Base-by-base conservation (phyloP, 768 basidiomycete species). In the Pulveroboletus sp. region DNA sequence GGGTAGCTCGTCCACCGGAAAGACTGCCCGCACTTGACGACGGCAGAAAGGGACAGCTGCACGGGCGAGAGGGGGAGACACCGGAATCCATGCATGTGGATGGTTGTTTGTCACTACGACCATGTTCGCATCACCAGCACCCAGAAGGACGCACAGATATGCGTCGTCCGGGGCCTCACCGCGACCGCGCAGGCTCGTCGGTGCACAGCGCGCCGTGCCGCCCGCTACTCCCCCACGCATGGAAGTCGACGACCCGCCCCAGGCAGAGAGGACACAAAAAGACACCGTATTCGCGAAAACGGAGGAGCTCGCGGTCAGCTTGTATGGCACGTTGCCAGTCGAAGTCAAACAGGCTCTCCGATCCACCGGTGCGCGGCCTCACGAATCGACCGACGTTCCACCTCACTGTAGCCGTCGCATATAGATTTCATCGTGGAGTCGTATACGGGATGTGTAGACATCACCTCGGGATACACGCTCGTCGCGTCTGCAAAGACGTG, bases 1-100 rank as follows among this genome's bases (percentile, higher is more conserved):
- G 61, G 76, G 45, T 78, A 68, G 7, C 72, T 75, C 32, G 78
- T 75, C 91, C 93, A 94, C 24, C 89, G 82, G 65, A 93, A 93
- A 4, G 85, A 85, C 64, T 93, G 90, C 5, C 92, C 92, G 49
- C 85, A 90, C 60, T 80, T 83, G 29, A 93, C 71, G 11, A 89
- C 89, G 1, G 85, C 82, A 37, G 83, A 71, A 35, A 95, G 76
- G n/a, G 82, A 85, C 29, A 94, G 73, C 64, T 93, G 90, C 10
- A 68, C 68, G n/a, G 81, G 62, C 5, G 82, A 70, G 6, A 93
- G 64, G 2, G 81, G 76, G 10, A 93, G 71, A 26, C 77, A 71
- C 24, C 71, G 78, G 60, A 87, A 90, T 22, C 75, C 77, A n/a
- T 26, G 70, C 27, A 44, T 30, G 31, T 46, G 16, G 16, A 36